Conservation (phyloP, 306 rosid species). For the Cucumis hystrix region DNA sequence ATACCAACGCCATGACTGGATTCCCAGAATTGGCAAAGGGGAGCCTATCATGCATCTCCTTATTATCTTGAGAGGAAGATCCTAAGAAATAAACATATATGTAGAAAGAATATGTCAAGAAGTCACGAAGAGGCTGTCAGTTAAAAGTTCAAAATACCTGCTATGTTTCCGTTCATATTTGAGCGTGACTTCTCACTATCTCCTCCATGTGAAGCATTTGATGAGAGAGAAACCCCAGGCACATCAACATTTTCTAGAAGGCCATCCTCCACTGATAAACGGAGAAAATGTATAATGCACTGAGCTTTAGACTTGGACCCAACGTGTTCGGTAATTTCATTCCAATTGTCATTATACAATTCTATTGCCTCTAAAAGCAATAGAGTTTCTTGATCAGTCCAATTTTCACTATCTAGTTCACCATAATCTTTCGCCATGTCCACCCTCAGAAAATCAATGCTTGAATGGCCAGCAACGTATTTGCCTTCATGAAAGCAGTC, state of each 20-base stretch:
- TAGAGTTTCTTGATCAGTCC: conserved; percentile 96
- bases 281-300: conserved; percentile 96
- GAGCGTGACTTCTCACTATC: conserved; percentile 28
- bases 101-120: conserved; percentile 16
- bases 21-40: conserved; percentile 94
- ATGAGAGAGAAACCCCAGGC: conserved; percentile 41
- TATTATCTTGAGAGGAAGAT: conserved; percentile 31
- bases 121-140: neutral
- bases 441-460: conserved; percentile 57
- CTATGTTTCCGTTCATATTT: conserved; percentile 50
- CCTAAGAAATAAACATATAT: conserved; percentile 26
- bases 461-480: conserved; percentile 78
- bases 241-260: conserved; percentile 79
- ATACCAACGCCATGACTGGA: conserved; percentile 97
- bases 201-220: conserved; percentile 34
- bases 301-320: conserved; percentile 96
- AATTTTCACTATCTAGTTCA: conserved; percentile 76
- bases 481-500: conserved; percentile 91
- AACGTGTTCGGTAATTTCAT: conserved; percentile 86
- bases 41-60: conserved; percentile 46
- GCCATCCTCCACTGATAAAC: conserved; percentile 85
- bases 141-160: conserved; percentile 37
- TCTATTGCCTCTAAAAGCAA: conserved; percentile 91
- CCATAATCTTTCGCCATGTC: conserved; percentile 53
- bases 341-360: conserved; percentile 84